Conservation (phyloP, 2,329 filamentous ascomycete species). For the Venturia pyrina region DNA sequence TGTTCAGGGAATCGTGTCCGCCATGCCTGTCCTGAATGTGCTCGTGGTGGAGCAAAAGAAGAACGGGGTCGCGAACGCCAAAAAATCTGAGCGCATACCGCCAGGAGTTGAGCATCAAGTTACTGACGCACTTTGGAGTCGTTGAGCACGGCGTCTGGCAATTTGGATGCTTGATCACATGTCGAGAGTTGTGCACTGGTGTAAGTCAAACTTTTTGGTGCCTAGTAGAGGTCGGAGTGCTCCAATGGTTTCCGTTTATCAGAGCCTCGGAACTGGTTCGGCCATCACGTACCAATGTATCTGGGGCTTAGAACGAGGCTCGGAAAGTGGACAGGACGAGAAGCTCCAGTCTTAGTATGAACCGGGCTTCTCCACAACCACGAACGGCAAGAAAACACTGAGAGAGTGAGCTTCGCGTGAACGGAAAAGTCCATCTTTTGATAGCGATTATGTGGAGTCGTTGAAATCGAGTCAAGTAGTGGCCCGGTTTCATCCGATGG, state of each 20-base stretch:
- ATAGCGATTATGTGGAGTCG: background rate
- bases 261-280: background rate
- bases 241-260: background rate
- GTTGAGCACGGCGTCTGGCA: background rate
- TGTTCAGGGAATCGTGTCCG: background rate
- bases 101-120: too few species aligned
- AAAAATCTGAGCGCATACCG: too few species aligned
- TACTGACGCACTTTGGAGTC: too few species aligned
- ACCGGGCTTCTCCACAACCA: background rate
- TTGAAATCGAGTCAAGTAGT: background rate
- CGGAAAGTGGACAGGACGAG: background rate
- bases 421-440: background rate
- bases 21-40: background rate
- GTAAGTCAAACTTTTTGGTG: background rate
- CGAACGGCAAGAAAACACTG: background rate
- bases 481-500: background rate
- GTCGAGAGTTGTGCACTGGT: background rate
- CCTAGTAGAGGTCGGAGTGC: background rate
- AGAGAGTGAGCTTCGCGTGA: background rate
- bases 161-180: background rate
- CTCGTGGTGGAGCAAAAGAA: background rate
- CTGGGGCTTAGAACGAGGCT: background rate
- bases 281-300: background rate
- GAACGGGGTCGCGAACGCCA: too few species aligned
- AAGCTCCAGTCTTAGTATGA: background rate